Base-by-base conservation (phyloP, 208 protist species). In the Blechomonas ayalai region DNA sequence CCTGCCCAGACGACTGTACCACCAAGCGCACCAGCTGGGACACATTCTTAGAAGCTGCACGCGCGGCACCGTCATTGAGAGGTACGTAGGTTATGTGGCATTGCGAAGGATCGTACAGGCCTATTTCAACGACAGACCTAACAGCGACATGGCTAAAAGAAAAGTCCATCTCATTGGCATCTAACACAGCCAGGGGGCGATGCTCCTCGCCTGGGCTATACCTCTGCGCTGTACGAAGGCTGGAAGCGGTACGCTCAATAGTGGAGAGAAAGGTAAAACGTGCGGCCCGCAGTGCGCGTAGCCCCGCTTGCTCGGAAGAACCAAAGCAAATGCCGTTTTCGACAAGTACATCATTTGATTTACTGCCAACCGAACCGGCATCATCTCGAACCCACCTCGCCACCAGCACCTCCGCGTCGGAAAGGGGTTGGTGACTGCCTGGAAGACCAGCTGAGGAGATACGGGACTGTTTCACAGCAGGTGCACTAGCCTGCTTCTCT, bases 251-350 rank as follows among this genome's bases (percentile, higher is more conserved):
- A 37, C 50, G 44, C 62, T 73, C 62, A 33, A 68, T 50, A 62
- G 40, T 63, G 35, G 59, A 68, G 46, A 83, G 52, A 49, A 85
- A 90, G 19, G 73, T 64, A 19, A 85, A 60, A 8, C 81, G 72
- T 7, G 81, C 68, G 0, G 66, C 59, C 10, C 81, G 75, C 28
- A 90, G 61, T 13, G 53, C 73, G n/a, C 76, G 75, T 33, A 68
- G 62, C 10, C 81, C 81, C n/a, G 64, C 65, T 20, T 43, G 23
- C 18, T 74, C 61, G 15, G 64, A 38, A 16, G 46, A 65, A 19
- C 55, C 50, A 51, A 78, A 90, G 34, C 67, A 67, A 33, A 85
- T 56, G 8, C 81, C 81, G 51, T 78, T 83, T 49, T 90, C 75
- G 43, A 83, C 68, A 1, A 75, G 56, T 2, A 37, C 31, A n/a